Evolutionary conservation across 108 stramenopile species (phyloP).

Genomic region (Skeletonema menzelii): DNA sequence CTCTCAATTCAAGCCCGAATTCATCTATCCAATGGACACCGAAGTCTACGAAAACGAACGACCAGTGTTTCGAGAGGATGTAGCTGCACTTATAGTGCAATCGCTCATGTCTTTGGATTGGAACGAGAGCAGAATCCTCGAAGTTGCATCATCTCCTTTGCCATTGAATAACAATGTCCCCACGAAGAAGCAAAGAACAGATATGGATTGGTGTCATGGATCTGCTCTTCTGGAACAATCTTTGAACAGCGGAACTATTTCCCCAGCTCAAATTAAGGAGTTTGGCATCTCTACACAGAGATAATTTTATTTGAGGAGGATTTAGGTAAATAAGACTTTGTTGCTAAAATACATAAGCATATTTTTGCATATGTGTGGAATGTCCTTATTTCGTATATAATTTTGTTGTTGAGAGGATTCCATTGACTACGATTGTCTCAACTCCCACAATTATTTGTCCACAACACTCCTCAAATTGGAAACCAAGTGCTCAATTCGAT

Average conservation of each 20-base stretch:
- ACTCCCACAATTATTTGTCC: background rate
- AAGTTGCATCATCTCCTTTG: constrained; percentile 22
- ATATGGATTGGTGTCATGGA: constrained; percentile 49
- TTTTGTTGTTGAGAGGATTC: background rate
- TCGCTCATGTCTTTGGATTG: constrained; percentile 71
- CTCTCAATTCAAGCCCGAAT: background rate
- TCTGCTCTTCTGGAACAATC: constrained; percentile 16
- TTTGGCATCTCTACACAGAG: background rate
- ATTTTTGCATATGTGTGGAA: background rate
- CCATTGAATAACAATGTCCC: background rate
- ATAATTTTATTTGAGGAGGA: background rate
- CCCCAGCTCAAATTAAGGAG: background rate
- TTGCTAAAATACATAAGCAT: background rate
- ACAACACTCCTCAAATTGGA: constrained; percentile 32
- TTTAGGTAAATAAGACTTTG: background rate
- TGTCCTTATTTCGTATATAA: background rate
- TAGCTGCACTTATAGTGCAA: constrained; percentile 75
- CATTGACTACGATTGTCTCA: background rate
- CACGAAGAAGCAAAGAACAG: constrained; percentile 12
- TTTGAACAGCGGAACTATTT: background rate
- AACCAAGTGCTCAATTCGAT: constrained; percentile 48
- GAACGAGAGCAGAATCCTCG: constrained; percentile 51
- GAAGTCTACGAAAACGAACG: constrained; percentile 4
- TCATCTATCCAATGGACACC: background rate
- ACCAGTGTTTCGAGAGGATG: constrained; percentile 65